These are phyloP conservation scores for Geotrichum bryndzae DNA, from an alignment of 1,139 yeast genomes.

Conservation along the genomic window DNA sequence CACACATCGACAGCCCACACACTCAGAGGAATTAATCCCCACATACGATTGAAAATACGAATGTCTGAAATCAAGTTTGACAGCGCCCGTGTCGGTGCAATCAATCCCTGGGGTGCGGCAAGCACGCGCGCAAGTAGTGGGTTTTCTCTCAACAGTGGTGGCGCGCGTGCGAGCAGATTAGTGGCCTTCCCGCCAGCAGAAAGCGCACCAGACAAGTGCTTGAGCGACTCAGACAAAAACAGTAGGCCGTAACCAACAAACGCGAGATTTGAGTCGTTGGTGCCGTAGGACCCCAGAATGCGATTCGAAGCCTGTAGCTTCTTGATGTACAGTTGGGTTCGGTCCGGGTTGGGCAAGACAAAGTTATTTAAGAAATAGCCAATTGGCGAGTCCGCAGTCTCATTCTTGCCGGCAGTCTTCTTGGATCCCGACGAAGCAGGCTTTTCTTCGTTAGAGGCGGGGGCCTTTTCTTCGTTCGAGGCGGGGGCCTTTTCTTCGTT, in stretches of 20 bases:
- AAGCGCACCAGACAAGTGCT: not conserved
- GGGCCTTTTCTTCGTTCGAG: not conserved
- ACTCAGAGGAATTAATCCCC: conserved; percentile 35
- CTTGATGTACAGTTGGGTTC: conserved; percentile 2
- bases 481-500: not conserved
- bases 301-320: conserved; percentile 12
- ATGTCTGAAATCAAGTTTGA: conserved; percentile 36
- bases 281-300: conserved; percentile 12
- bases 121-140: not conserved
- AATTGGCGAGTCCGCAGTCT: not conserved
- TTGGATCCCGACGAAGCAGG: too few species aligned
- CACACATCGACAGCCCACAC: conserved; percentile 34
- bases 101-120: conserved; percentile 11
- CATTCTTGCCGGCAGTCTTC: not conserved
- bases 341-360: conserved; percentile 7
- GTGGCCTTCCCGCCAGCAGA: conserved; percentile 8
- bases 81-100: conserved; percentile 27
- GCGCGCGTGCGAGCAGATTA: conserved; percentile 10
- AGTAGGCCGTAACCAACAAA: conserved; percentile 30
- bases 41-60: conserved; percentile 37
- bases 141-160: conserved; percentile 1
- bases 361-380: conserved; percentile 9
- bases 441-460: not conserved
- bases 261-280: conserved; percentile 25
- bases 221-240: conserved; percentile 26